These are phyloP conservation scores for Zhuliangozyma parablackwelliae DNA, from an alignment of 1,139 yeast genomes.

Conservation along the genomic window DNA sequence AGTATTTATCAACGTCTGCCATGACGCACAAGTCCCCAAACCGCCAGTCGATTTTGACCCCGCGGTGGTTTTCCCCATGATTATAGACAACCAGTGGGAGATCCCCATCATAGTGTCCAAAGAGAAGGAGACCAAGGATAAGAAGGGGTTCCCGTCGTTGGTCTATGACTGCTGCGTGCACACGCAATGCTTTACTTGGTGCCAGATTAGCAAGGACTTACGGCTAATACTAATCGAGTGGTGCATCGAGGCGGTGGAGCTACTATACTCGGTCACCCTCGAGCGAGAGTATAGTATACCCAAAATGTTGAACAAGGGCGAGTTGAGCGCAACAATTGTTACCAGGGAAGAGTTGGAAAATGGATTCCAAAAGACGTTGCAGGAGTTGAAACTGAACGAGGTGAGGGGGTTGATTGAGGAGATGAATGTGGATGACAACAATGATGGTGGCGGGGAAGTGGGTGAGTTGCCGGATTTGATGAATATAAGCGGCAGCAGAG, in stretches of 20 bases:
- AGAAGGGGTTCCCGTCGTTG: conserved; percentile 59
- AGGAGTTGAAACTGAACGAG: conserved; percentile 34
- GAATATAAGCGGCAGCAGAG: conserved; percentile 11
- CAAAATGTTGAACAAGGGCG: conserved; percentile 61
- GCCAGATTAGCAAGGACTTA: conserved; percentile 49
- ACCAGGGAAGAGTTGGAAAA: conserved; percentile 27
- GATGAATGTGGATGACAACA: conserved; percentile 15
- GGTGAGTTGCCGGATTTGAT: conserved; percentile 17
- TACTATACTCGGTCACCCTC: conserved; percentile 34
- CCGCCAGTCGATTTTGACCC: conserved; percentile 50
- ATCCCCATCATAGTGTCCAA: conserved; percentile 72
- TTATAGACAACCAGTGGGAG: conserved; percentile 75
- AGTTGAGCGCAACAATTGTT: conserved; percentile 33
- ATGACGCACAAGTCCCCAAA: conserved; percentile 57
- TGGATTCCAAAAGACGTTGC: conserved; percentile 30
- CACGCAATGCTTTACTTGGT: conserved; percentile 57
- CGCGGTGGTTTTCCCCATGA: conserved; percentile 54
- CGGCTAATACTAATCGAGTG: conserved; percentile 50
- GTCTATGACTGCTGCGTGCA: conserved; percentile 78
- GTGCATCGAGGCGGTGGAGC: conserved; percentile 68
- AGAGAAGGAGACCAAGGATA: conserved; percentile 55
- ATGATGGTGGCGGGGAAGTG: too few species aligned
- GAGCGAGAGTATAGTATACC: conserved; percentile 50
- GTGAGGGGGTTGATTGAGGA: conserved; percentile 41
- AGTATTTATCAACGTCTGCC: conserved; percentile 75